phyloP scores from a whole-genome alignment of 768 basidiomycete genomes.

The Saitozyma podzolica region DNA sequence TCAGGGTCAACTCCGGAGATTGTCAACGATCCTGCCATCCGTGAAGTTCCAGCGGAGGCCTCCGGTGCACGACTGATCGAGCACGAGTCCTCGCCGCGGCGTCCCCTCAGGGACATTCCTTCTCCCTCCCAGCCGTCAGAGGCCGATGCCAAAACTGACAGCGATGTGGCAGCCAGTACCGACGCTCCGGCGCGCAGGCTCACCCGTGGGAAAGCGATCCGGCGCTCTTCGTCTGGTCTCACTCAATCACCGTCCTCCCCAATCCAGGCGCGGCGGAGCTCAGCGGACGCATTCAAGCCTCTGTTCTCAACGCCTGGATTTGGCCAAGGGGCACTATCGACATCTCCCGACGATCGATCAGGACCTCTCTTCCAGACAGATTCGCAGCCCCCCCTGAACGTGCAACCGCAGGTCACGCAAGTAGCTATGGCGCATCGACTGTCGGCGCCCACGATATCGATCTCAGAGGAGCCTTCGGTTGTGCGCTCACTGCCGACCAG shows the following conservation, averaged over 20 bases:
- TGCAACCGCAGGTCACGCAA: neutral
- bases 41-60: too few species aligned
- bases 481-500: too few species aligned
- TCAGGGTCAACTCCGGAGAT: too few species aligned
- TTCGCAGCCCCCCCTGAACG: neutral
- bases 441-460: neutral
- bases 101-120: neutral
- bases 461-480: too few species aligned
- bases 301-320: constrained; percentile 5
- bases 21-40: too few species aligned
- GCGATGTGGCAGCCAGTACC: constrained; percentile 7
- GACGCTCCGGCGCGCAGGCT: constrained; percentile 18
- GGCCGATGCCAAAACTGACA: constrained; percentile 2
- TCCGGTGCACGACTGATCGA: too few species aligned
- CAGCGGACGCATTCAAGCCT: neutral
- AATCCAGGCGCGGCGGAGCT: neutral
- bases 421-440: neutral
- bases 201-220: constrained; percentile 25
- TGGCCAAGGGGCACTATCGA: neutral
- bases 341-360: too few species aligned
- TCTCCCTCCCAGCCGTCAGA: neutral
- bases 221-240: constrained; percentile 27
- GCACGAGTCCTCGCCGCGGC: too few species aligned
- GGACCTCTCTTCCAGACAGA: neutral
- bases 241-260: neutral